Evolutionary conservation across 768 basidiomycete species (phyloP), one percentile per base, ranked within the genome.

Genomic region (Lentinula boryana): DNA sequence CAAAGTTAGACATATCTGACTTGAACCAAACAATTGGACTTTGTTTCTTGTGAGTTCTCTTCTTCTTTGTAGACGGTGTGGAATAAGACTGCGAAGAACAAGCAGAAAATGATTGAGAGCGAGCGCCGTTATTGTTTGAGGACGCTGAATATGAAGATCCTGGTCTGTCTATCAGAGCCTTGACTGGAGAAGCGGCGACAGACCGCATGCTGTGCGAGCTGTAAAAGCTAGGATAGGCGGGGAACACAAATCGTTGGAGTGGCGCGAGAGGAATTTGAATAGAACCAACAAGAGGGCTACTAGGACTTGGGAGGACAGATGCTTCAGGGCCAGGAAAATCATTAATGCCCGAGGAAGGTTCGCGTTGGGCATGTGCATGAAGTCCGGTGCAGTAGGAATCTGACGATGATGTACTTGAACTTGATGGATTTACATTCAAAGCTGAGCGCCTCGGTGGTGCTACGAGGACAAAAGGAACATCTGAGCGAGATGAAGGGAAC

Each of bases 21-120:
- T 38, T 50, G 58, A 32, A 51, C 58, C 58, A 60, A 10, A 60
- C 38, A 33, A 60, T 36, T 4, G 58, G 49, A 27, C 40, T 60
- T 43, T 60, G 58, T 52, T 60, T 60, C 23, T 27, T 50, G 27
- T 60, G 58, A 16, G 55, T 56, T 27, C 27, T 27, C 23, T 55
- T 55, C 38, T 56, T 56, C 55, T 27, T 56, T 10, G 23, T 10
- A 21, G 40, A 13, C 21, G 40, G 55, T 4, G 55, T 56, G 12
- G 23, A 38, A 32, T 32, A 41, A 56, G 31, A 10, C 5, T 43
- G 18, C 10, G 55, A 56, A 7, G 41, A 54, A 38, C 38, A 58
- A 21, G 32, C 57, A 21, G 46, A 58, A 50, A 31, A 49, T 10
- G n/a, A 36, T 23, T 49, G 46, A 33, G 57, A 46, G n/a, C 18